A percentile compares a stretch with the other conserved stretches of the same genome.
phyloP scores from a whole-genome alignment of 345 rosid species.

The Gossypium bickii region DNA sequence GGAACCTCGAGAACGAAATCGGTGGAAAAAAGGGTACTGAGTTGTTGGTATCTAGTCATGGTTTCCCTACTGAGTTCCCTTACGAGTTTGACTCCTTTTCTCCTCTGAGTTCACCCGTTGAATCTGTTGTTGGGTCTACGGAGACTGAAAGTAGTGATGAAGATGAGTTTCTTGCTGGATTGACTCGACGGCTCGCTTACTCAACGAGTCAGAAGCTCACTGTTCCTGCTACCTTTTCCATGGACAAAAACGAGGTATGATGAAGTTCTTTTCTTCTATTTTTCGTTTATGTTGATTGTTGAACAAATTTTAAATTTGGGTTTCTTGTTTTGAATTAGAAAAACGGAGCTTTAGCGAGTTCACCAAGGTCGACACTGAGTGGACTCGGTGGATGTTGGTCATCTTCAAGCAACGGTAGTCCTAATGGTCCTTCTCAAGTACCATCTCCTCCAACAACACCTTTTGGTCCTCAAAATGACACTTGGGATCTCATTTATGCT shows the following conservation, averaged over 20 bases:
- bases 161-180: constrained; percentile 55
- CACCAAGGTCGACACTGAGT: constrained; percentile 71
- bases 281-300: background rate
- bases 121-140: constrained; percentile 42
- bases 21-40: background rate
- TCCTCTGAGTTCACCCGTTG: constrained; percentile 44
- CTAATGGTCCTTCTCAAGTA: constrained; percentile 44
- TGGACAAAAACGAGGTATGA: constrained; percentile 34
- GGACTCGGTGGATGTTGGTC: constrained; percentile 42
- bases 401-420: constrained; percentile 41
- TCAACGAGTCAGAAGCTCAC: constrained; percentile 43
- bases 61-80: constrained; percentile 59
- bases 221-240: constrained; percentile 18
- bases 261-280: background rate
- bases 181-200: constrained; percentile 59
- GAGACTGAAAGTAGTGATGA: constrained; percentile 70
- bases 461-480: constrained; percentile 29
- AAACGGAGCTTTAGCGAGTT: constrained; percentile 37
- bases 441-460: constrained; percentile 59
- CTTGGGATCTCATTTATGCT: constrained; percentile 59
- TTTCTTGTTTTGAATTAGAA: constrained; percentile 7
- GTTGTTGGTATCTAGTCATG: constrained; percentile 13
- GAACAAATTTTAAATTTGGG: background rate
- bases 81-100: constrained; percentile 52
- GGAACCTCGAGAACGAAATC: background rate